phyloP scores from a whole-genome alignment of 2,329 filamentous ascomycete genomes.

The Tolypocladium tundrense region DNA sequence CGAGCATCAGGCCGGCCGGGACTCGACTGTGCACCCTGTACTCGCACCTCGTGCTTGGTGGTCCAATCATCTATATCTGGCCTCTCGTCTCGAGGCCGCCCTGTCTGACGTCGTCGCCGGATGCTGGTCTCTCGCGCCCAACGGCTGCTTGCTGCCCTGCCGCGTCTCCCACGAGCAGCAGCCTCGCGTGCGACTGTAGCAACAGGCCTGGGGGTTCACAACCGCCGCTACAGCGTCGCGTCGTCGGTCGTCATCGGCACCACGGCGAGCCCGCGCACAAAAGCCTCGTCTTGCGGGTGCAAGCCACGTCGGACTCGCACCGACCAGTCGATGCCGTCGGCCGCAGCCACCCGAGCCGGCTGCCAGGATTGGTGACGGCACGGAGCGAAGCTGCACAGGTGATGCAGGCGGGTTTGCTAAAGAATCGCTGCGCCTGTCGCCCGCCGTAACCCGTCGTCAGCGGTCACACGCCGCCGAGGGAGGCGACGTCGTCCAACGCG shows the following conservation, averaged over 20 bases:
- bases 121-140: not conserved
- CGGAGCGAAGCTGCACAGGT: not conserved
- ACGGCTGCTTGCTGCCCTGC: not conserved
- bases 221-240: not conserved
- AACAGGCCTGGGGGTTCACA: not conserved
- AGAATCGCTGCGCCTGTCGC: not conserved
- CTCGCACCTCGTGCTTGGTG: too few species aligned
- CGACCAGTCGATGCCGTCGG: not conserved
- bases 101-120: not conserved
- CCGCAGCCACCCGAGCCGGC: not conserved
- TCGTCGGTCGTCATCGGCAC: not conserved
- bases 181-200: not conserved
- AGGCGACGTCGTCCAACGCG: not conserved
- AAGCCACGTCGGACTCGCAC: not conserved
- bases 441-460: not conserved
- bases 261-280: too few species aligned
- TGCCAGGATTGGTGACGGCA: not conserved
- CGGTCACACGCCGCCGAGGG: not conserved
- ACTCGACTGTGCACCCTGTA: too few species aligned
- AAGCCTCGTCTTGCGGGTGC: not conserved
- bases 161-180: not conserved
- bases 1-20: not conserved
- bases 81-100: not conserved
- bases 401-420: not conserved
- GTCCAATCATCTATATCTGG: not conserved